phyloP scores from a whole-genome alignment of 495 filamentous ascomycete species.

The Beverwykella pulmonaria region DNA sequence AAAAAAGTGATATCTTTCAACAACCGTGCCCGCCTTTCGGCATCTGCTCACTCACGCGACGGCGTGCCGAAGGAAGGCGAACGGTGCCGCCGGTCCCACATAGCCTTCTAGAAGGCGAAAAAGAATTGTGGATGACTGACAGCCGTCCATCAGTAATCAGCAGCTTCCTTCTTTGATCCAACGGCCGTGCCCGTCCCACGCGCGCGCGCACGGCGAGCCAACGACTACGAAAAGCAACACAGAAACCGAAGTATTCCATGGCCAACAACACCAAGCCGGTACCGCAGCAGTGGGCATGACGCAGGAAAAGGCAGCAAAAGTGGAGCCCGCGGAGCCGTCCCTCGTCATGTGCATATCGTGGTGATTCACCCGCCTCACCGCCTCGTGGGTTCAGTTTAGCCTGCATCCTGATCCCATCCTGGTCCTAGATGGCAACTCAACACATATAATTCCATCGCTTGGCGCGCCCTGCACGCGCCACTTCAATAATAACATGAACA shows the following conservation, averaged over 20 bases:
- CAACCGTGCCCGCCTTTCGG: not conserved
- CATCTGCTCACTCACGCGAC: not conserved
- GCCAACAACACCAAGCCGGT: not conserved
- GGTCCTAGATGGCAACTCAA: too few species aligned
- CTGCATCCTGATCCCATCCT: slow-evolving; percentile 15
- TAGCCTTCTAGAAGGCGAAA: not conserved
- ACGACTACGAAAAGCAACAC: not conserved
- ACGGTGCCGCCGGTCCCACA: not conserved
- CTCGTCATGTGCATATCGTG: not conserved
- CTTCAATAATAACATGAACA: slow-evolving; percentile 11
- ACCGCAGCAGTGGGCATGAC: slow-evolving; percentile 10
- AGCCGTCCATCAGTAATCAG: not conserved
- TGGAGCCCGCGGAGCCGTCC: not conserved
- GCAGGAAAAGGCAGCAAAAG: not conserved
- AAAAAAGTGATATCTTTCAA: not conserved
- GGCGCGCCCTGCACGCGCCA: slow-evolving; percentile 22
- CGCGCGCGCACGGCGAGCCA: not conserved
- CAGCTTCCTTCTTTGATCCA: not conserved
- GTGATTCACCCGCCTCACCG: slow-evolving; percentile 31
- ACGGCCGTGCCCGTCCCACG: not conserved
- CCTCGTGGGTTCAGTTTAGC: slow-evolving; percentile 27
- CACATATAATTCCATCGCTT: not conserved
- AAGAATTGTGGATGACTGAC: not conserved
- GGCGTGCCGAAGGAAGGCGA: not conserved
- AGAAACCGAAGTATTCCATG: not conserved